Base-by-base conservation (phyloP, 352 stramenopile genomes). In the Phytophthora tubulina region DNA sequence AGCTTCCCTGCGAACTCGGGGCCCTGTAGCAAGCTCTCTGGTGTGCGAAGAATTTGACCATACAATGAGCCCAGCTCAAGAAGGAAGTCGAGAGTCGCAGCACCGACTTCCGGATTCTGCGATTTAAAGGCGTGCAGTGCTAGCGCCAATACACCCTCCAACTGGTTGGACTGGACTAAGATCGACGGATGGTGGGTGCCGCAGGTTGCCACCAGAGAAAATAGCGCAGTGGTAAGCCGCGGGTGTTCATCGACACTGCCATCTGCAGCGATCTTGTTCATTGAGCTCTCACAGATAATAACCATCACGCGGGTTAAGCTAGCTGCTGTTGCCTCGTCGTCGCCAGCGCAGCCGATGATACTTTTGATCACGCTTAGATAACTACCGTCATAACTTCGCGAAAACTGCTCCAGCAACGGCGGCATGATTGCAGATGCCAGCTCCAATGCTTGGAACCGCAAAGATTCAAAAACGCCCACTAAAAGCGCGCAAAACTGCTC, bases 361-460 rank as follows among this genome's bases (percentile, higher is more conserved):
- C 85, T 88, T 63, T 89, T 89, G 59, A 95, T 87, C 48, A 93
- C 87, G 14, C 68, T 72, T 35, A 95, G 58, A 58, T 89, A 92
- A 60, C 73, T 87, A 8, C 81, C 85, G 31, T 93, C 73, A 51
- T 78, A 75, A 61, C 82, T 93, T 1, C 66, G 72, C 9, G 79
- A 78, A 63, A 93, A 93, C 42, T 92, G 87, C 30, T 85, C 76
- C 6, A 95, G 65, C 33, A 95, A 63, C 15, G 70, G 63, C 27
- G 84, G 79, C 83, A 90, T 89, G 41, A 95, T 84, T 33, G 73
- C 80, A 17, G 81, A 78, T 30, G 84, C 85, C 2, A 95, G 46
- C 17, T 88, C 84, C 13, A 93, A 68, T 6, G 85, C 84, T 66
- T 92, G 81, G 44, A 71, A 81, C 8, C 87, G 84, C 61, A 93